Base-by-base conservation (phyloP, 352 stramenopile genomes). In the Phytophthora boehmeriae region DNA sequence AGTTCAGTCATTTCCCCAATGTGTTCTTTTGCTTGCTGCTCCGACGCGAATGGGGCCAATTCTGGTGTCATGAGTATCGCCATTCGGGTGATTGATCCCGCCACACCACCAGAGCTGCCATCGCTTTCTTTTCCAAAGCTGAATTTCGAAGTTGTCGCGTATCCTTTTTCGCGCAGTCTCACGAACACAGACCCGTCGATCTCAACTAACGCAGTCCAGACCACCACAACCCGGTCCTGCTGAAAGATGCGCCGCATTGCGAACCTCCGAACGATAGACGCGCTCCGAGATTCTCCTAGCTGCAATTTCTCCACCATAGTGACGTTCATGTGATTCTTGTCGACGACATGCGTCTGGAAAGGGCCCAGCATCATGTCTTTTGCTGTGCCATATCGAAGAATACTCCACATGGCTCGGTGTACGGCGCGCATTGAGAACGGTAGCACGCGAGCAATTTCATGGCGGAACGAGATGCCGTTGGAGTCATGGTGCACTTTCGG, bases 1-100 rank as follows among this genome's bases (percentile, higher is more conserved):
- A 82, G 54, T 41, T 87, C 75, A 2, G 75, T 83, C 28, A 89
- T 71, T 54, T 78, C 76, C 20, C 77, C 77, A 41, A 85, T 71
- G 39, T 74, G 66, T 4, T 51, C 23, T 38, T 60, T 57, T 27
- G 61, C 45, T 14, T 67, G 17, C 35, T 68, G 38, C 16, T 17
- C 8, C 3, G 57, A 55, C 4, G 34, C 25, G 16, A 70, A 35
- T 8, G 34, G 48, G 0, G 51, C 62, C 54, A 77, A 45, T 56
- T 77, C 62, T 0, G 69, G 65, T n/a, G 42, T 72, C n/a, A 56
- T 63, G 4, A 59, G 16, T 8, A 60, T 44, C 17, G 39, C 50
- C 28, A 66, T 61, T 28, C 54, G 62, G n/a, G 54, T 68, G 16
- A 64, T 53, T 22, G 60, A 63, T 17, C 54, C 64, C 19, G 25